A percentile compares a stretch with the other conserved stretches of the same genome.
These are phyloP conservation scores for Acanthamoeba lenticulata DNA, from an alignment of 208 protist genomes.

Conservation along the genomic window DNA sequence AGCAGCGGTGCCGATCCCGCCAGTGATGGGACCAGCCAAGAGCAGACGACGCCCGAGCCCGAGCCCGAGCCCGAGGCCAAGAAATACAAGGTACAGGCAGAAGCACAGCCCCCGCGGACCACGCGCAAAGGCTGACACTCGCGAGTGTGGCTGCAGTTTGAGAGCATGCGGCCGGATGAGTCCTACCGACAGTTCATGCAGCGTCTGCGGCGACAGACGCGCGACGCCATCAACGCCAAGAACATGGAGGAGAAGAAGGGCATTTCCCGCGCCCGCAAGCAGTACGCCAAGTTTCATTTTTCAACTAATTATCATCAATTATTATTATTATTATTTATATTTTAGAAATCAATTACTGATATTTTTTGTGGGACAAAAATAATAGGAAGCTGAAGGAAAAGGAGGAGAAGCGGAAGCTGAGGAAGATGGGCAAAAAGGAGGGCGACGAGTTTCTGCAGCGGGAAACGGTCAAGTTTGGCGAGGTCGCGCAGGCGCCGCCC, in stretches of 20 bases:
- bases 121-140: not conserved
- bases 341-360: no score
- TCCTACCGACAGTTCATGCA: not conserved
- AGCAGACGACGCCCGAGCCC: no score
- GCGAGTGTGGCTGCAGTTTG: not conserved
- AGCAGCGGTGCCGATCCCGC: no score
- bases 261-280: not conserved
- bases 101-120: no score
- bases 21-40: no score
- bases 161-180: not conserved
- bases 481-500: not conserved
- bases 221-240: not conserved
- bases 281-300: no score
- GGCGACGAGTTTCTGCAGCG: not conserved
- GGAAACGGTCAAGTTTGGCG: not conserved
- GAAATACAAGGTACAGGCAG: not conserved
- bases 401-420: not conserved
- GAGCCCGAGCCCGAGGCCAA: not conserved
- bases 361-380: not conserved
- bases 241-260: conserved; percentile 3
- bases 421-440: not conserved
- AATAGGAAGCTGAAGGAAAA: not conserved
- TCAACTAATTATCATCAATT: no score
- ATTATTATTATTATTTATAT: no score
- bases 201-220: not conserved